Conservation (phyloP, 2,329 filamentous ascomycete species). For the Ciborinia camelliae region DNA sequence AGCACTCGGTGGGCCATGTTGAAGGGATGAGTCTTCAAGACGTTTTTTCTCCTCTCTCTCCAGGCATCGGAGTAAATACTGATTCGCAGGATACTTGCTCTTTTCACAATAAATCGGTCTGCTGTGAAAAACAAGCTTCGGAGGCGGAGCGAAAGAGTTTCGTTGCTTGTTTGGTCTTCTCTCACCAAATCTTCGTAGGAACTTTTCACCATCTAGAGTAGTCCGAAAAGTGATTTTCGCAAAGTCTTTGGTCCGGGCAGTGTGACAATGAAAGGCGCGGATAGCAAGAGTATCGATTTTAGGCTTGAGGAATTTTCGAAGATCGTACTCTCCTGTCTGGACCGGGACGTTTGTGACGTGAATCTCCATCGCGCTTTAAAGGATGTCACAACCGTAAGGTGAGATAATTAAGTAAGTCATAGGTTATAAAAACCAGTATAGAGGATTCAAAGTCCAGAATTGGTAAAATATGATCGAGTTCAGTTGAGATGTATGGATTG, state of each 20-base stretch:
- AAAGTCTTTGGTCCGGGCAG: slow-evolving; percentile 41
- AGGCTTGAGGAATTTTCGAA: slow-evolving; percentile 42
- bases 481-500: neutral
- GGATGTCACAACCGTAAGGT: neutral
- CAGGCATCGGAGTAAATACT: slow-evolving; percentile 26
- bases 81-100: slow-evolving; percentile 29
- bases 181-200: slow-evolving; percentile 41
- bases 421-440: neutral
- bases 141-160: too few species aligned
- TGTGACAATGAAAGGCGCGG: slow-evolving; percentile 44
- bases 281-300: slow-evolving; percentile 42
- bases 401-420: neutral
- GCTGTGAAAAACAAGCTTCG: slow-evolving; percentile 24
- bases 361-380: slow-evolving; percentile 44
- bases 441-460: neutral
- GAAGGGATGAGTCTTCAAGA: neutral
- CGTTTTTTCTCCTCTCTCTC: slow-evolving; percentile 26
- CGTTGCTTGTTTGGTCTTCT: neutral
- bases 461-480: neutral
- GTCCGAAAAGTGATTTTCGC: slow-evolving; percentile 48
- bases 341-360: slow-evolving; percentile 44
- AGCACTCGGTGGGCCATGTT: slow-evolving; percentile 23
- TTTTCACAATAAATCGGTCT: slow-evolving; percentile 30
- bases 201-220: slow-evolving; percentile 40
- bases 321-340: slow-evolving; percentile 42